phyloP scores from a whole-genome alignment of 768 basidiomycete genomes.

The Kwoniella sp. region DNA sequence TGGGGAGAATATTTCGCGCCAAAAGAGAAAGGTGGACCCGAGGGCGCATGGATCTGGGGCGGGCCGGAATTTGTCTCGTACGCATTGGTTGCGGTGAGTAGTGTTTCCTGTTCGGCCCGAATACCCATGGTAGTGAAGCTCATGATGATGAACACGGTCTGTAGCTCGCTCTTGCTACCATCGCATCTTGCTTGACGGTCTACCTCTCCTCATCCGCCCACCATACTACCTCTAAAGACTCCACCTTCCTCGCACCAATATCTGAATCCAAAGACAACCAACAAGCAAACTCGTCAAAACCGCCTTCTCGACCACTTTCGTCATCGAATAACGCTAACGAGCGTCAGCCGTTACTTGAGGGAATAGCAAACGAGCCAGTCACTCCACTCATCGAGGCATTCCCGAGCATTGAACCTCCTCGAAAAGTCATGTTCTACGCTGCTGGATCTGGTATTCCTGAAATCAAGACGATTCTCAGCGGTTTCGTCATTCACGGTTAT shows the following conservation, averaged over 20 bases:
- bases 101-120: too few species aligned
- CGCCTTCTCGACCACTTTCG: conserved; percentile 4
- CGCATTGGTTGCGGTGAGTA: conserved; percentile 72
- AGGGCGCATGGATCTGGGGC: conserved; percentile 55
- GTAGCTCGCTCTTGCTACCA: conserved; percentile 71
- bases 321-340: conserved; percentile 28
- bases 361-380: conserved; percentile 20
- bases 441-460: conserved; percentile 96
- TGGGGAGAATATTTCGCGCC: conserved; percentile 69
- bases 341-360: conserved; percentile 29
- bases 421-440: conserved; percentile 83
- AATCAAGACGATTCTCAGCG: conserved; percentile 66
- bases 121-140: too few species aligned
- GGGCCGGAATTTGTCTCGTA: conserved; percentile 69
- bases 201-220: conserved; percentile 84
- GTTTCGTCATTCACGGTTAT: conserved; percentile 97
- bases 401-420: conserved; percentile 42
- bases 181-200: conserved; percentile 79
- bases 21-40: conserved; percentile 48
- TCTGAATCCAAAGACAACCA: conserved; percentile 4
- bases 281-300: conserved; percentile 1
- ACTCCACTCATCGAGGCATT: conserved; percentile 22
- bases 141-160: conserved; percentile 2
- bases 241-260: conserved; percentile 58
- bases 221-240: conserved; percentile 86